Base-by-base conservation (phyloP, 805 yeast genomes). In the Saccharomycopsis selenospora region DNA sequence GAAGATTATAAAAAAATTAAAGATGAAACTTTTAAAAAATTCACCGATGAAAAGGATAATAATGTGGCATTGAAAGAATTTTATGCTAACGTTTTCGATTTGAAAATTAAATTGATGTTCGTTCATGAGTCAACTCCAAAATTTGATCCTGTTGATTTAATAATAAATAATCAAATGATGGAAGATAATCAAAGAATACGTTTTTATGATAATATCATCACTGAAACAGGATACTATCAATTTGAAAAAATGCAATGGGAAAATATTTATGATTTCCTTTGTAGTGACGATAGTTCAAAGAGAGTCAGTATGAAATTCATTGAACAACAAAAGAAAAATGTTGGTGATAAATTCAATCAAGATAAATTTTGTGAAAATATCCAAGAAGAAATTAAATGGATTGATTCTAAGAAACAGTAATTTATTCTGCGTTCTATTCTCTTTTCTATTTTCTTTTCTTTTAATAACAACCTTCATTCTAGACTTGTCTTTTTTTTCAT, bases 181-280 rank as follows among this genome's bases (percentile, higher is more conserved):
- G 40, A 42, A 3, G 25, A 38, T 6, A 17, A 24, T 13, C 36
- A 46, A n/a, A 20, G 53, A 25, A 46, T 47, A 36, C 13, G 53
- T 23, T 50, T 50, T 36, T 50, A 50, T 27, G 53, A 42, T n/a
- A 43, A 47, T 18, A 41, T 49, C 17, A 17, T 50, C 17, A 47
- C 53, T 11, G 51, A 50, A 7, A 48, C 51, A 23, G 53, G 48
- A 3, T 50, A 47, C 43, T 50, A 50, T 28, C 23, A 38, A 24
- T 50, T 50, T 42, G 53, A 50, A 28, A 42, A 50, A 28, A 50
- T 47, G 51, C 53, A 50, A 47, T 50, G 53, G 53, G 42, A 50
- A 10, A 47, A 47, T 27, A 50, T 50, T 40, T 43, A 47, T 20
- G 48, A 48, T 22, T 25, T 47, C 43, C 36, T 50, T 13, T 50